phyloP scores from a whole-genome alignment of 257 asterid species.

The Fraxinus americana region DNA sequence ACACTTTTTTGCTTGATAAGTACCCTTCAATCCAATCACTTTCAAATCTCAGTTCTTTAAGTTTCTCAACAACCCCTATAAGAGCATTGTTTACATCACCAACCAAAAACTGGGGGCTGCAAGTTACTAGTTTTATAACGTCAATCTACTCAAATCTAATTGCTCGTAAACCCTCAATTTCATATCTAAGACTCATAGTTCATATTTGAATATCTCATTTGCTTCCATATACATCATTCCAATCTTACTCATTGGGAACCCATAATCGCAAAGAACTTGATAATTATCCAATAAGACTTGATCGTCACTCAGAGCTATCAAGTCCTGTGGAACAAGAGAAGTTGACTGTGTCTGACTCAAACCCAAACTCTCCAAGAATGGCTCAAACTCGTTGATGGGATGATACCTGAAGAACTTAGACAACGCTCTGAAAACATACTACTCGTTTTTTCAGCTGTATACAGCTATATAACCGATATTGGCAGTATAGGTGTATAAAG shows the following conservation, averaged over 20 bases:
- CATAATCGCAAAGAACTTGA: constrained; percentile 68
- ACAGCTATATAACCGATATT: too few relatives aligned
- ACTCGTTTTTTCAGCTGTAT: too few relatives aligned
- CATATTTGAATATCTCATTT: constrained; percentile 51
- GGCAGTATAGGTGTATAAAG: too few relatives aligned
- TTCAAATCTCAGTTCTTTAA: constrained; percentile 52
- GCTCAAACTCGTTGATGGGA: too few relatives aligned
- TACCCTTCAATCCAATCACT: constrained; percentile 69
- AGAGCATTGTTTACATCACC: constrained; percentile 52
- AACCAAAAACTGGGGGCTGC: constrained; percentile 67
- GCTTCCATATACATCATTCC: constrained; percentile 83
- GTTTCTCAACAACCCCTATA: constrained; percentile 51
- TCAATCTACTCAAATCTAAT: constrained; percentile 61
- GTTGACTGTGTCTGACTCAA: too few relatives aligned
- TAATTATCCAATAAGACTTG: constrained; percentile 63
- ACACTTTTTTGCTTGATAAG: constrained; percentile 48
- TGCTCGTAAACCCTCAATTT: constrained; percentile 66
- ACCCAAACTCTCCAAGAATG: too few relatives aligned
- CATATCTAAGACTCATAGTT: constrained; percentile 43
- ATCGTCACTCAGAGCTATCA: constrained; percentile 43
- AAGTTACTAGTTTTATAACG: constrained; percentile 65
- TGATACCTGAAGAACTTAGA: too few relatives aligned
- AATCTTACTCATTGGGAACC: constrained; percentile 69
- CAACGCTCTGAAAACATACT: too few relatives aligned
- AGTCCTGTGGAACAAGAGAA: too few relatives aligned